These are phyloP conservation scores for Phytopythium delawarense DNA, from an alignment of 352 stramenopile genomes.

Conservation along the genomic window DNA sequence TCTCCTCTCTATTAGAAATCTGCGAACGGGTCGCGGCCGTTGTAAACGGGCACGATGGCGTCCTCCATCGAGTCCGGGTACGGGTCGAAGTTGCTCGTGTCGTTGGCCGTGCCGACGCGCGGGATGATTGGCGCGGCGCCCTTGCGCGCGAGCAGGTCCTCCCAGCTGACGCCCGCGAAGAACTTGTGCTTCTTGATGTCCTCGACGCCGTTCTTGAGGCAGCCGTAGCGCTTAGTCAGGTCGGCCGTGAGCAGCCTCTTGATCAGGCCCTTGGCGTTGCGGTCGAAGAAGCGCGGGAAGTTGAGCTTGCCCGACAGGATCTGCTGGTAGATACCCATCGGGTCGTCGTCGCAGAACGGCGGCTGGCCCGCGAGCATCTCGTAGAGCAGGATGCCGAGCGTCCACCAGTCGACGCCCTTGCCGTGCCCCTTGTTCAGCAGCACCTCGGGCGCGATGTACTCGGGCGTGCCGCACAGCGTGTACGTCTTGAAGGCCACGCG, in stretches of 20 bases:
- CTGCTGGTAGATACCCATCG: conserved; percentile 95
- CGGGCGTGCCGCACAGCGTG: conserved; percentile 91
- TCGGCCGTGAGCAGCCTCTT: conserved; percentile 95
- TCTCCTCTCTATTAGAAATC: conserved; percentile 73
- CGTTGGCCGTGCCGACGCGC: conserved; percentile 84
- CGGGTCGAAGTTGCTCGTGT: conserved; percentile 97
- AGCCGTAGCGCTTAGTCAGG: conserved; percentile 96
- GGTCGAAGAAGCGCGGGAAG: conserved; percentile 94
- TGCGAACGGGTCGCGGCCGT: conserved; percentile 90
- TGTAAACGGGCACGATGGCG: conserved; percentile 88
- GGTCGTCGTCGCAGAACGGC: conserved; percentile 95
- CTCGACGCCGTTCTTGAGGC: conserved; percentile 92
- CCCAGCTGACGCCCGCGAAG: conserved; percentile 91
- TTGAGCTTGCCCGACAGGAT: conserved; percentile 94
- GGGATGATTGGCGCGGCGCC: conserved; percentile 92
- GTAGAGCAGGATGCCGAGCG: conserved; percentile 95
- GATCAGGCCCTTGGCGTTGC: conserved; percentile 94
- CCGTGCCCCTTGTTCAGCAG: conserved; percentile 87
- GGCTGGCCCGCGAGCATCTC: conserved; percentile 97
- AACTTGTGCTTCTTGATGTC: conserved; percentile 98
- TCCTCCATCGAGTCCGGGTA: conserved; percentile 94
- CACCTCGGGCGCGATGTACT: conserved; percentile 93
- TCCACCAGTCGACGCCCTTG: conserved; percentile 96
- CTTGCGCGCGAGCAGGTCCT: conserved; percentile 87
- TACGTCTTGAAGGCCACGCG: conserved; percentile 94